Conservation (phyloP, 2,329 filamentous ascomycete species). For the Tolypocladium amazonense region DNA sequence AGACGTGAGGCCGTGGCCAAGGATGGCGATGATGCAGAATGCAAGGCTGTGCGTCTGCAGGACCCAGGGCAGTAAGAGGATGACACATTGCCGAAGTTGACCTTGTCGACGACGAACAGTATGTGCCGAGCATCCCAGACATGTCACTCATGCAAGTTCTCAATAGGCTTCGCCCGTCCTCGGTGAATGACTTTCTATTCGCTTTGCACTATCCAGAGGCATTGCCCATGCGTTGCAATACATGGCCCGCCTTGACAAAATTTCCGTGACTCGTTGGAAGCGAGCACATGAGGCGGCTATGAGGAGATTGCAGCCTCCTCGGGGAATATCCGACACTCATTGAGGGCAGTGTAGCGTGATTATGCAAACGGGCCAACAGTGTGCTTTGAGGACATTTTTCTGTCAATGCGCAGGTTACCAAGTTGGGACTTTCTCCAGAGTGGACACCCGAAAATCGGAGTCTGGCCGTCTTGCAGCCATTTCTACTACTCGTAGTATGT, state of each 20-base stretch:
- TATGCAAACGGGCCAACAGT: no score
- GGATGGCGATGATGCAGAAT: conserved; percentile 56
- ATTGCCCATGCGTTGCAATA: not conserved
- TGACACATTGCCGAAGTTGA: conserved; percentile 19
- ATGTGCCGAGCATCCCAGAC: conserved; percentile 4
- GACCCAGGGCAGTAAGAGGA: conserved; percentile 61
- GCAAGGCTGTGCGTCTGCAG: conserved; percentile 59
- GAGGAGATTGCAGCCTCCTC: not conserved
- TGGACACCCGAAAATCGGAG: not conserved
- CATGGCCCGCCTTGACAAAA: not conserved
- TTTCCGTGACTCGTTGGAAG: not conserved
- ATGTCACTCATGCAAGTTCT: not conserved
- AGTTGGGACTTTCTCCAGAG: not conserved
- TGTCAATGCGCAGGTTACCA: not conserved
- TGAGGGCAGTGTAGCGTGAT: not conserved
- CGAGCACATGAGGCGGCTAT: not conserved
- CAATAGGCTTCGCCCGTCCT: no score
- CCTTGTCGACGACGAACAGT: conserved; percentile 22
- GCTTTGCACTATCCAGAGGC: not conserved
- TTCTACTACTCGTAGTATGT: no score
- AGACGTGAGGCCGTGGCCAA: conserved; percentile 54
- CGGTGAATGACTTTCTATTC: not conserved
- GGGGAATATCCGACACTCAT: no score
- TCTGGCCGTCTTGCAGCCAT: not conserved
- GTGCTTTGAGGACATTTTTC: not conserved